Evolutionary conservation across 2,329 filamentous ascomycete genomes (phyloP).

Genomic region (Alternaria gaisen): DNA sequence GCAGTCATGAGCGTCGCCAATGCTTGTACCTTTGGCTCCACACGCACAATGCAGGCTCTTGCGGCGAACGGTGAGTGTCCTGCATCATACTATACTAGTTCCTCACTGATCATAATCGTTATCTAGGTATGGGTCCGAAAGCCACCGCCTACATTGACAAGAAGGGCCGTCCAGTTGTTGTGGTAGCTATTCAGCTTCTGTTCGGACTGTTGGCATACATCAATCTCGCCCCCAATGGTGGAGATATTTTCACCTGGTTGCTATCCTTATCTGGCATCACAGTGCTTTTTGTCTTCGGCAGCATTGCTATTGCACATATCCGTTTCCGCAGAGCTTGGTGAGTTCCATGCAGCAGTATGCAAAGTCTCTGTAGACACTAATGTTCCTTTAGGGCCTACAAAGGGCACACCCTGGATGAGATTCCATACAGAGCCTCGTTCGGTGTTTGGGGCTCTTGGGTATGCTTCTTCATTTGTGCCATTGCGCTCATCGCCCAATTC

Average conservation of each 20-base stretch:
- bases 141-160: slow-evolving; percentile 82
- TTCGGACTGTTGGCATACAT: slow-evolving; percentile 81
- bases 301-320: slow-evolving; percentile 88
- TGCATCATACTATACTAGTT: not conserved
- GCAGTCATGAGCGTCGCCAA: slow-evolving; percentile 67
- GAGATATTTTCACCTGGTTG: slow-evolving; percentile 78
- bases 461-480: slow-evolving; percentile 44
- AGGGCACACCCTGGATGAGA: slow-evolving; percentile 50
- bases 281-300: slow-evolving; percentile 78
- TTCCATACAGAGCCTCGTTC: slow-evolving; percentile 50
- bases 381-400: slow-evolving; percentile 6
- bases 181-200: slow-evolving; percentile 71
- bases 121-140: slow-evolving; percentile 69
- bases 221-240: slow-evolving; percentile 63
- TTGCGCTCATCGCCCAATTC: slow-evolving; percentile 51
- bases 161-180: slow-evolving; percentile 77
- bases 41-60: slow-evolving; percentile 64
- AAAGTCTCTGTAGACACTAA: not conserved
- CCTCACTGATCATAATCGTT: not conserved
- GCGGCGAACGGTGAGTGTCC: slow-evolving; percentile 39
- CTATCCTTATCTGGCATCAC: slow-evolving; percentile 75
- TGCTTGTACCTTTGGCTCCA: slow-evolving; percentile 63
- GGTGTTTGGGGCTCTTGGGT: slow-evolving; percentile 50
- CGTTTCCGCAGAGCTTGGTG: slow-evolving; percentile 72
- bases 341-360: slow-evolving; percentile 7